Evolutionary conservation across 2,329 filamentous ascomycete genomes (phyloP), one percentile per base, ranked within the genome.

Genomic region (Sclerotinia sclerotiorum): DNA sequence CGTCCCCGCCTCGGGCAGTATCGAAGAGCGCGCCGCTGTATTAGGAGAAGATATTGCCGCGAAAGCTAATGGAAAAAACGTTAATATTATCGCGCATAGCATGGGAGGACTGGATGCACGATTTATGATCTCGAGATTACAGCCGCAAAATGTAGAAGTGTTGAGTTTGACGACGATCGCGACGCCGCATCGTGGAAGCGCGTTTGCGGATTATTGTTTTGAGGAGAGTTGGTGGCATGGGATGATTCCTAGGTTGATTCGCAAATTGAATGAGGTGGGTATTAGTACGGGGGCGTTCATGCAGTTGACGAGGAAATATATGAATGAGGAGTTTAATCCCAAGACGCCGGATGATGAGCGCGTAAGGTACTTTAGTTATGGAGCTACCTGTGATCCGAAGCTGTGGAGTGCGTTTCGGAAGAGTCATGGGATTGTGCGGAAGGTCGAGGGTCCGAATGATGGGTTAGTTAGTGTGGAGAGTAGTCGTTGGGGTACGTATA

Each of bases 31-130:
- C 67, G 87, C 88, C 35, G 82, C 82, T 69, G 82, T 82, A 73
- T 82, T 90, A n/a, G 82, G 82, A 44, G 74, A 79, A 71, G 82
- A 85, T 70, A 88, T 90, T 69, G 81, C 81, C 60, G 74, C 78
- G 29, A 78, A 74, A 65, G 81, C 84, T 1, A 73, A 77, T 29
- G 82, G 81, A 24, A 80, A 79, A 70, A 86, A 88, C 63, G 92
- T 97, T 72, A 92, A 92, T 76, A 91, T 97, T 69, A 83, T 93
- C 27, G 87, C 87, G 52, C 90, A 93, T 79, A 86, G 83, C 72
- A 89, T 89, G 87, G 87, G 88, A 60, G 87, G 88, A 2, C 81
- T 90, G 4, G 88, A 90, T 76, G 84, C 87, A 13, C 82, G 88
- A 57, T 88, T 88, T 77, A 88, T 90, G 86, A 85, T 89, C 65